Base-by-base conservation (phyloP, 176 grass and related monocot species). In the Chloris gayana region DNA sequence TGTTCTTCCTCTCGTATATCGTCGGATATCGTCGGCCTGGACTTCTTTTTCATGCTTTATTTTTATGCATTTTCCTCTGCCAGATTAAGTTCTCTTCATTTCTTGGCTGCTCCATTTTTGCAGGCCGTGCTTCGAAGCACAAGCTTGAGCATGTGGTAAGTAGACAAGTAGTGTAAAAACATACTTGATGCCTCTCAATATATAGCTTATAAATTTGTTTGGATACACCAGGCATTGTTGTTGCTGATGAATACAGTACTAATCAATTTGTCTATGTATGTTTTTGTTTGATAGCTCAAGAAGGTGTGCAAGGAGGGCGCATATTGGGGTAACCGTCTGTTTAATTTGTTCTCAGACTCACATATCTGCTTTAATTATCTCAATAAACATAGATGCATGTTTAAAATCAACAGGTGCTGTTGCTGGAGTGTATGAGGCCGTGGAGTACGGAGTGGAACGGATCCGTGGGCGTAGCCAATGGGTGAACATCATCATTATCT, bases 221-320 rank as follows among this genome's bases (percentile, higher is more conserved):
- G 4, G 33, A 59, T 53, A 8, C 47, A 78, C 34, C 4, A 9
- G 33, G 25, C 3, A 4, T 5, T 31, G 9, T 0, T 45, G 7
- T 1, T 47, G 14, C 11, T 85, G 57, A 80, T 74, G 35, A 58
- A 35, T n/a, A n/a, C n/a, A n/a, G n/a, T n/a, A n/a, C n/a, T n/a
- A 5, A 29, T 62, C 13, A 5, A 9, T 4, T 65, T 19, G 14
- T 22, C 19, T 63, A 0, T n/a, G n/a, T n/a, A n/a, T n/a, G n/a
- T n/a, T n/a, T n/a, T n/a, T n/a, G 25, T 18, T 57, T 85, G 42
- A 73, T 44, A 97, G 94, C 42, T 93, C 65, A 85, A 97, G 74
- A 93, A 88, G 19, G 89, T 93, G 73, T 86, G 80, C 76, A 91
- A 77, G 62, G 94, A 97, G 74, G 86, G 88, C 50, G 91, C 84